Base-by-base conservation (phyloP, 805 yeast species). In the Nakazawaea molendinolei region DNA sequence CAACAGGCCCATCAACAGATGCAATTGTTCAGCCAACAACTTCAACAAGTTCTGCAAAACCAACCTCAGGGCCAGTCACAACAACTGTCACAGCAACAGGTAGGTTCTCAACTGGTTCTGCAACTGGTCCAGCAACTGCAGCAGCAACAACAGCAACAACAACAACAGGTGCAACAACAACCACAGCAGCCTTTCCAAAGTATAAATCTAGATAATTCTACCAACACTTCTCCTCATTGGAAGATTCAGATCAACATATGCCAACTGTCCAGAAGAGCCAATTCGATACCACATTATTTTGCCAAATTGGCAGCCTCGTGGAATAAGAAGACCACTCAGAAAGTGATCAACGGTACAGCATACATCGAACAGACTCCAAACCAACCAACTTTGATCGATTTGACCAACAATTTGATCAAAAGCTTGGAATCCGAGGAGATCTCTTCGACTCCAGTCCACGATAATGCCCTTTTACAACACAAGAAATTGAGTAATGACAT, bases 261-360 rank as follows among this genome's bases (percentile, higher is more conserved):
- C 20, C 86, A 77, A 43, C 56, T 81, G 33, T 80, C 92, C 4
- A 72, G 92, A 54, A 70, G 65, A 43, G 71, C 84, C 21, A 74
- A 71, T 48, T 15, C 20, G 10, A 56, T 72, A 18, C 84, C 94
- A 3, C 95, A 86, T 58, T 79, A 70, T 51, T 86, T 84, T 60
- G 95, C 95, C 4, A 71, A 95, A 41, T 76, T 77, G 44, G 87
- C 86, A 20, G 95, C 95, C 5, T 63, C 77, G 10, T 66, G 75
- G 5, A 39, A 34, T 23, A 28, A 31, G 25, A 35, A 41, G 17
- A 20, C 20, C 19, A 28, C 33, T 15, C 21, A 36, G 8, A 37
- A 34, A 18, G 19, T 31, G 13, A 23, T 25, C 8, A 35, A 35
- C 17, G 39, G 39, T 4, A 26, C 24, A n/a, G 30, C 31, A 18